Percentiles rank a stretch among this genome's conserved stretches.
Conservation (phyloP, 202 grass and related monocot species). For the Schoenoplectus tabernaemontani region DNA sequence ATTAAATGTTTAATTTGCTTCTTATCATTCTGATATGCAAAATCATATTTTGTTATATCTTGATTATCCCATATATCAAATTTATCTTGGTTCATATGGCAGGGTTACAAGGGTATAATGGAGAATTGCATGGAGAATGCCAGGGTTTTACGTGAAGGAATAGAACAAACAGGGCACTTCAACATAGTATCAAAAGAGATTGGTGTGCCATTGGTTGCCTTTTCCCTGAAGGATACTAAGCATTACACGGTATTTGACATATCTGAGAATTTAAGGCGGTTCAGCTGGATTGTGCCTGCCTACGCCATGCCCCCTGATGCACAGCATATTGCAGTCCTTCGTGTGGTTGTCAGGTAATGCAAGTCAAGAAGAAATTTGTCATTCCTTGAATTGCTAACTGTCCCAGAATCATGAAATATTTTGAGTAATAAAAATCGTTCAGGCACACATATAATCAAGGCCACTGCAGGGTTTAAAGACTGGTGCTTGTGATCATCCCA, state of each 20-base stretch:
- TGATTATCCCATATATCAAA: background rate
- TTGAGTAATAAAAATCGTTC: background rate
- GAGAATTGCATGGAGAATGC: slow-evolving; percentile 59
- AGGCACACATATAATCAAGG: background rate
- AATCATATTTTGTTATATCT: background rate
- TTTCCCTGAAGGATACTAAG: slow-evolving; percentile 55
- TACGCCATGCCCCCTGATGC: slow-evolving; percentile 73
- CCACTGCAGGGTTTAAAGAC: background rate
- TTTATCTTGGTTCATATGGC: background rate
- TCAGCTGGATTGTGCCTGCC: slow-evolving; percentile 78
- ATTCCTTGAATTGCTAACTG: background rate
- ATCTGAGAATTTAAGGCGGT: slow-evolving; percentile 61
- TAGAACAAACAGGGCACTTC: slow-evolving; percentile 46
- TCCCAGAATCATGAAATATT: background rate
- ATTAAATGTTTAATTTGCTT: background rate
- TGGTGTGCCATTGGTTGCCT: slow-evolving; percentile 68
- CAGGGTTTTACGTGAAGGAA: slow-evolving; percentile 32
- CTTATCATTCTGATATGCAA: background rate
- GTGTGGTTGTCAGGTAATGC: slow-evolving; percentile 46
- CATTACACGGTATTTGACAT: slow-evolving; percentile 53
- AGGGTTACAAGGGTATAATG: slow-evolving; percentile 90
- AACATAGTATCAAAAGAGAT: slow-evolving; percentile 58
- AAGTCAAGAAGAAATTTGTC: background rate
- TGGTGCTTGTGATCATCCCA: background rate
- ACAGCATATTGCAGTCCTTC: slow-evolving; percentile 63